Base-by-base conservation (phyloP, 768 basidiomycete genomes). In the Suillus spraguei region DNA sequence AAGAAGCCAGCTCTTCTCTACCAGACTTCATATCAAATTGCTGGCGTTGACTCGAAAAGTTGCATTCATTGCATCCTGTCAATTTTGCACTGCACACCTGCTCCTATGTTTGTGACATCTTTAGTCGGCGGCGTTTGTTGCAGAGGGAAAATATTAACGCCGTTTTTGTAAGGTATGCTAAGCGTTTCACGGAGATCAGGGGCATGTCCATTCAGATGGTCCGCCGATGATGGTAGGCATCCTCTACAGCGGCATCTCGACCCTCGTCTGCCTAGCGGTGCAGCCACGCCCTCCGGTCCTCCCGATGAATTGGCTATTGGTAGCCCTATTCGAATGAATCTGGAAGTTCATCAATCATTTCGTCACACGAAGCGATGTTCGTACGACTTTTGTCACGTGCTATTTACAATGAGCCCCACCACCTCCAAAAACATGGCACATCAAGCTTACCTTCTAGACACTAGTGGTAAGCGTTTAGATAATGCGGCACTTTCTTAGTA, bases 401-500 rank as follows among this genome's bases (percentile, higher is more conserved):
- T 28, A 28, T 39, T 53, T 16, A 41, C 54, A 56, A 16, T 38
- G 36, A 14, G 56, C 39, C 16, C 24, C 36, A 39, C 16, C 16
- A 36, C 9, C 38, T 39, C 5, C 24, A 41, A 14, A 14, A 36
- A 55, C 11, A 7, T 41, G 39, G 38, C 9, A 14, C 10, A 41
- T 41, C 24, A 9, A 38, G 9, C 14, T 38, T 3, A 24, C 36
- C 49, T 28, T 52, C 17, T 5, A 28, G 16, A 10, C 2, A 2
- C 13, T 13, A 32, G 49, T 20, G 28, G 16, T 52, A 32, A 33
- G 52, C 32, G 52, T 53, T n/a, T 53, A 53, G 32, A 53, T 35
- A 33, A 33, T 53, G 20, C 52, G 52, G 52, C 17, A 17, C 24
- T 56, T 56, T 17, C 22, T 56, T 24, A 58, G 38, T 58, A 17